phyloP scores from a whole-genome alignment of 2,329 filamentous ascomycete species.

The Byssochlamys sp. region DNA sequence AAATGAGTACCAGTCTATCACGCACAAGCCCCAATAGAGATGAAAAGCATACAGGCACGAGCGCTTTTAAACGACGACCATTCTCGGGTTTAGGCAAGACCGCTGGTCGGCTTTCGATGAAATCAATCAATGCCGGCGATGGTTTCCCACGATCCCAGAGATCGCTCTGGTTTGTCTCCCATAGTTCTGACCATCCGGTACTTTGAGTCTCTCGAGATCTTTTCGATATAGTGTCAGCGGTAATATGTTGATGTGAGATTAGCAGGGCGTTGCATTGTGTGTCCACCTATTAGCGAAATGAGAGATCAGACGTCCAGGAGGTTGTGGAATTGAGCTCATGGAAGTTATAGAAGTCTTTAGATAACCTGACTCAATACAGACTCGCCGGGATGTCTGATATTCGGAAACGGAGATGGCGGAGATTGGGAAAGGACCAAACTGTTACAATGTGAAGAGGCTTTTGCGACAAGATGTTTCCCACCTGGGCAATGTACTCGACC shows the following conservation, averaged over 20 bases:
- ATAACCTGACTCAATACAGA: too few species aligned
- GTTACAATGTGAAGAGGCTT: too few species aligned
- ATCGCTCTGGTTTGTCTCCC: not conserved
- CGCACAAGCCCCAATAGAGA: not conserved
- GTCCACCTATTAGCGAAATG: not conserved
- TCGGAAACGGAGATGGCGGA: too few species aligned
- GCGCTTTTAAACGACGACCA: not conserved
- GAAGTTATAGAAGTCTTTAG: not conserved
- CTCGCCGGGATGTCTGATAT: too few species aligned
- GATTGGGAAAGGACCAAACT: too few species aligned
- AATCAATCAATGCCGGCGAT: not conserved
- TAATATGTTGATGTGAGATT: not conserved
- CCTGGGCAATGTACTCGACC: too few species aligned
- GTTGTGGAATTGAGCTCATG: not conserved
- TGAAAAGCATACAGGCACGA: not conserved
- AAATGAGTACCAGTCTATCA: not conserved
- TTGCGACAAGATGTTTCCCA: too few species aligned
- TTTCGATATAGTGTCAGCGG: not conserved
- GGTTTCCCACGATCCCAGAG: not conserved
- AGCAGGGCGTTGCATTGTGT: not conserved
- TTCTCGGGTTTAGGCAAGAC: not conserved
- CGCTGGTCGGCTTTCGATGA: slow-evolving; percentile 2
- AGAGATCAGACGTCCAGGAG: not conserved
- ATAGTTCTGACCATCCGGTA: not conserved
- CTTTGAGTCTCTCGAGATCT: not conserved